These are phyloP conservation scores for Penicillium taxi DNA, from an alignment of 495 filamentous ascomycete species.

Conservation along the genomic window DNA sequence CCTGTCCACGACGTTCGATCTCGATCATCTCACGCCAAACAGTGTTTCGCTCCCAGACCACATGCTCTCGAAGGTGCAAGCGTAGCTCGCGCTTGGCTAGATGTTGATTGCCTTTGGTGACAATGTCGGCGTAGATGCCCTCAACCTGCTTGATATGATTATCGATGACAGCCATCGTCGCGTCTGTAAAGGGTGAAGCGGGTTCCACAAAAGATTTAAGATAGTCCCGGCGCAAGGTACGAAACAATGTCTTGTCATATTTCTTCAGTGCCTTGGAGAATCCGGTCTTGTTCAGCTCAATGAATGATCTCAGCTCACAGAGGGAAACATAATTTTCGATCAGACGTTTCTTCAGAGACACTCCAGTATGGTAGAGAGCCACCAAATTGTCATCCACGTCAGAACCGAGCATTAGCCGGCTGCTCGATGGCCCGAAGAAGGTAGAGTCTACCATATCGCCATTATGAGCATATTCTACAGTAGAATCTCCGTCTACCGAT, in stretches of 20 bases:
- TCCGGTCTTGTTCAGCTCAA: slow-evolving; percentile 92
- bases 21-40: slow-evolving; percentile 99
- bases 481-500: slow-evolving; percentile 27
- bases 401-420: slow-evolving; percentile 36
- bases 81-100: slow-evolving; percentile 76
- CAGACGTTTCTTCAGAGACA: slow-evolving; percentile 84
- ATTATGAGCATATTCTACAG: slow-evolving; percentile 36
- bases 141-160: slow-evolving; percentile 66
- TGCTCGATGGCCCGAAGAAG: slow-evolving; percentile 20
- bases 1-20: slow-evolving; percentile 91
- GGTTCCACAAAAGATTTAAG: slow-evolving; percentile 61
- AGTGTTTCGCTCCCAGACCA: slow-evolving; percentile 98
- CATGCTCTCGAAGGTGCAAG: slow-evolving; percentile 89
- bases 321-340: slow-evolving; percentile 82
- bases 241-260: slow-evolving; percentile 92
- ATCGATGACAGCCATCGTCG: slow-evolving; percentile 62
- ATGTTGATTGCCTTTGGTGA: slow-evolving; percentile 68
- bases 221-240: slow-evolving; percentile 65
- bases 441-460: slow-evolving; percentile 38
- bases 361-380: slow-evolving; percentile 66
- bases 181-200: slow-evolving; percentile 66
- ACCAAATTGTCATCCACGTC: slow-evolving; percentile 65
- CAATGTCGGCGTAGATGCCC: slow-evolving; percentile 67
- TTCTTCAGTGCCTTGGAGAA: slow-evolving; percentile 97
- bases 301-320: slow-evolving; percentile 93